phyloP scores from a whole-genome alignment of 768 basidiomycete genomes.

The Exsudoporus frostii region DNA sequence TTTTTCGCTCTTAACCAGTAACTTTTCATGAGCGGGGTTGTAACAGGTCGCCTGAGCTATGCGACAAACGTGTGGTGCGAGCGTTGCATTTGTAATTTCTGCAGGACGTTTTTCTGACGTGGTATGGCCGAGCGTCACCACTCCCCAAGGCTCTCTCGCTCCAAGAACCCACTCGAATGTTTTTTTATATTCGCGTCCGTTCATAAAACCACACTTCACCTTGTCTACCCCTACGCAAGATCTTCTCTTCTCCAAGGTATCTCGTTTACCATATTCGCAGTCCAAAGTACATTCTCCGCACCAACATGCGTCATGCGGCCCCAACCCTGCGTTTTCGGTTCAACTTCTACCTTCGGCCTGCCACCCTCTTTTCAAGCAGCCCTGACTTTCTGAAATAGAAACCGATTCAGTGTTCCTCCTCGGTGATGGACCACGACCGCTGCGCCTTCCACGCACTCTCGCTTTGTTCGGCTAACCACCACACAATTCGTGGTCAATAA shows the following conservation, averaged over 20 bases:
- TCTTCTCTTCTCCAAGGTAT: not conserved
- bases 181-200: not conserved
- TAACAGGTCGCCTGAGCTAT: slow-evolving; percentile 10
- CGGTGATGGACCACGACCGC: not conserved
- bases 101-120: slow-evolving; percentile 9
- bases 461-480: no score
- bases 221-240: not conserved
- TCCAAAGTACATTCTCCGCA: not conserved
- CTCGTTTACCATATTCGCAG: not conserved
- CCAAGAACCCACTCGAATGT: not conserved
- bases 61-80: slow-evolving; percentile 17
- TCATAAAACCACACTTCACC: not conserved
- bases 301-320: slow-evolving; percentile 3
- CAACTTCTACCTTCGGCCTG: not conserved
- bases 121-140: not conserved
- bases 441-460: not conserved
- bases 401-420: not conserved
- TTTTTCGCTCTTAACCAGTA: not conserved
- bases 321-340: not conserved
- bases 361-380: slow-evolving; percentile 7
- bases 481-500: not conserved
- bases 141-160: not conserved
- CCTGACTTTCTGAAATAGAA: not conserved
- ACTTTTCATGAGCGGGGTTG: slow-evolving; percentile 3
- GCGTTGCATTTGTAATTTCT: slow-evolving; percentile 10